Evolutionary conservation across 2,329 filamentous ascomycete species (phyloP), one percentile per base, ranked within the genome.

Genomic region (Sclerotinia nivalis): DNA sequence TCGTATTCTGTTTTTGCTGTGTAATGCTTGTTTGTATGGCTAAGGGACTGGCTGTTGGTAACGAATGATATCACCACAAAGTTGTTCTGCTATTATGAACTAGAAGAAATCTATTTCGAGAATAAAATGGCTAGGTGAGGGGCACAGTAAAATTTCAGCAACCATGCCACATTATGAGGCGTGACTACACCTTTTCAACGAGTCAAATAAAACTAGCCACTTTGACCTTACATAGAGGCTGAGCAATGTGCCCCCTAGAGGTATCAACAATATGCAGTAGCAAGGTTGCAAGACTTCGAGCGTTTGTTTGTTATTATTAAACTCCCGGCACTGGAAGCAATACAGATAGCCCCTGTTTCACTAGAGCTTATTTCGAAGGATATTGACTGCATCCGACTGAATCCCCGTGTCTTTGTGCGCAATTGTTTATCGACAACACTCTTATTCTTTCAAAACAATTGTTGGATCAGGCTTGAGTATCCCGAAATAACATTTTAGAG

Each of bases 161-260:
- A 34, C 25, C 2, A 43, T 68, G 58, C 47, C 34, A 54, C 55
- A 34, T 25, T 37, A 18, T 47, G 66, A 62, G 56, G 47, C 55
- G 34, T 40, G 47, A 55, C 43, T 61, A n/a, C 20, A 68, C 18
- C 20, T 28, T 43, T 43, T 45, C 20, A 22, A 20, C 20, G 9
- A 31, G 45, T 52, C 34, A 34, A 31, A 59, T 20, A 31, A 43
- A 49, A 37, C 34, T 31, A 61, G 13, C 52, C 28, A 61, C 18
- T 18, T 25, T 12, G 47, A 31, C 25, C 25, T 61, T 10, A 61
- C 25, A 25, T 47, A 28, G n/a, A 61, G 59, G 59, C 25, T 61
- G 43, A 34, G 40, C 43, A 34, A 49, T n/a, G 7, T 15, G 5
- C 34, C 18, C 20, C 20, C 10, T 49, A n/a, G 28, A 45, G 34